A percentile compares a stretch with the other conserved stretches of the same genome.
Evolutionary conservation across 768 basidiomycete genomes (phyloP).

Genomic region (Naganishia antarctica): DNA sequence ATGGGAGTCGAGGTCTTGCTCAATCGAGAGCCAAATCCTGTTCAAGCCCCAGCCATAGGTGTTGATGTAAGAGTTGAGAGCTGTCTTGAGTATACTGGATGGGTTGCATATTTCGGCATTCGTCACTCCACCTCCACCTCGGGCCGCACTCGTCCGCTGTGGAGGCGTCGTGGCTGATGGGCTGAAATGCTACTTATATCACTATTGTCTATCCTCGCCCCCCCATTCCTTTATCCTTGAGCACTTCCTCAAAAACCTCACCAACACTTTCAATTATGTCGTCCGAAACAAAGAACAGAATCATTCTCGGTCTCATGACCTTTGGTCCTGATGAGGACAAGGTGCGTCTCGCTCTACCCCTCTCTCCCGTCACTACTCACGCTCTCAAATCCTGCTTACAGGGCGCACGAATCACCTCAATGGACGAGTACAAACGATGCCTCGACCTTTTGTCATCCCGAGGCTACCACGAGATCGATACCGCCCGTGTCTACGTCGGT

Average conservation of each 20-base stretch:
- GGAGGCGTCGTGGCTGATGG: not conserved
- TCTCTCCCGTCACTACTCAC: not conserved
- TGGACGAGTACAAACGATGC: slow-evolving; percentile 51
- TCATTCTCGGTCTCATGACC: slow-evolving; percentile 31
- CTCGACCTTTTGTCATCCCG: slow-evolving; percentile 57
- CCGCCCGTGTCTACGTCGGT: slow-evolving; percentile 46
- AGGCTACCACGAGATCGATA: slow-evolving; percentile 58
- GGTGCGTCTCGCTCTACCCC: slow-evolving; percentile 8
- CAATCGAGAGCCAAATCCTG: no score
- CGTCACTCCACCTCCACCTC: not conserved
- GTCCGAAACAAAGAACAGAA: slow-evolving; percentile 24
- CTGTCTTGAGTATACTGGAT: no score
- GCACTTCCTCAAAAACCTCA: no score
- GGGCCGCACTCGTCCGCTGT: not conserved
- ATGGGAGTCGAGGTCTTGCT: no score
- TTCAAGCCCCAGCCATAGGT: no score
- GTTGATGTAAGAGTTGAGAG: no score
- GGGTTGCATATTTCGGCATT: not conserved
- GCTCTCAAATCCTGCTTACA: not conserved
- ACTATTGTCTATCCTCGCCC: not conserved
- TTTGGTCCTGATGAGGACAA: slow-evolving; percentile 29
- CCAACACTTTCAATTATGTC: slow-evolving; percentile 7
- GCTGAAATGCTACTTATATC: not conserved
- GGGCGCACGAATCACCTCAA: slow-evolving; percentile 39
- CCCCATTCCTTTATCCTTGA: not conserved